phyloP scores from a whole-genome alignment of 257 asterid genomes.

The Ballota nigra region DNA sequence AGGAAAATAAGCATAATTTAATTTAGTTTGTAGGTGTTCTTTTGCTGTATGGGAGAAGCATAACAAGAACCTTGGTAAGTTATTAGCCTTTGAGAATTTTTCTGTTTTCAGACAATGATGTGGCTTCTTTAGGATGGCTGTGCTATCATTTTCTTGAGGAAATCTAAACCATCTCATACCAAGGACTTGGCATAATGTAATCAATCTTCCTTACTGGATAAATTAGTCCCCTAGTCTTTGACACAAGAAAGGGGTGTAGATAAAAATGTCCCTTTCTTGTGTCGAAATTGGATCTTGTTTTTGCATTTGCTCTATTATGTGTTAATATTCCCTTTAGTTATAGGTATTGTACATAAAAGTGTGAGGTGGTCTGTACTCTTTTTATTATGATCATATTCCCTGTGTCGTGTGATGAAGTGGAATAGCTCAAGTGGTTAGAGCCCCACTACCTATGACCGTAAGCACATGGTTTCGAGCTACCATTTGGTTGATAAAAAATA shows the following conservation, averaged over 20 bases:
- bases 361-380: background rate
- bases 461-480: no score
- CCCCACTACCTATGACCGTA: no score
- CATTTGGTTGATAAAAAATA: no score
- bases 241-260: background rate
- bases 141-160: background rate
- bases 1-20: background rate
- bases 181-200: constrained; percentile 7
- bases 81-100: background rate
- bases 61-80: background rate
- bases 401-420: background rate
- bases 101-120: constrained; percentile 8
- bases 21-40: background rate
- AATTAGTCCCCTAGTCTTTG: background rate
- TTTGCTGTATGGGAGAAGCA: constrained; percentile 6
- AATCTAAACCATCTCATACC: background rate
- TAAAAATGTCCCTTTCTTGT: background rate
- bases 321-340: background rate
- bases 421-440: no score
- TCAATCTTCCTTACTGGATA: constrained; percentile 12
- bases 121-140: constrained; percentile 14
- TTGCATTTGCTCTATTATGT: background rate
- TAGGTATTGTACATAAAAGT: background rate
- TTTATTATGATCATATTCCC: background rate
- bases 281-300: background rate